These are phyloP conservation scores for Xylona heveae DNA, from an alignment of 495 filamentous ascomycete species.

Conservation along the genomic window DNA sequence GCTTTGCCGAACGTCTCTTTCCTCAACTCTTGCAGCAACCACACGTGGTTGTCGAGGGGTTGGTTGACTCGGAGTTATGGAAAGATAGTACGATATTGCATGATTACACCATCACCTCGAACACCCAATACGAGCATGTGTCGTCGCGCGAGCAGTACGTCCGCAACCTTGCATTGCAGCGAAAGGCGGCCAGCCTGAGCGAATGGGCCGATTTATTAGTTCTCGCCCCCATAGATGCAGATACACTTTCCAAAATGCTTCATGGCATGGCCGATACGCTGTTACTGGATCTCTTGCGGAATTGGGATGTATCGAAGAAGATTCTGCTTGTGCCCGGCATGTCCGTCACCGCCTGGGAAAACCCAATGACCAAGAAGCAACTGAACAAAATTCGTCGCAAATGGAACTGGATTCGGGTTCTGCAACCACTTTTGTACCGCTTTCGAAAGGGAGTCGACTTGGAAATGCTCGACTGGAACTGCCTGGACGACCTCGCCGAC, in stretches of 20 bases:
- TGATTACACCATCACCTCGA: too few relatives aligned
- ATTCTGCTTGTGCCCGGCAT: conserved; percentile 67
- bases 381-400: conserved; percentile 56
- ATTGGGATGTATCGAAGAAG: conserved; percentile 69
- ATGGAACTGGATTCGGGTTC: conserved; percentile 62
- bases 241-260: conserved; percentile 64
- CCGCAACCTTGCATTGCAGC: too few relatives aligned
- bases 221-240: conserved; percentile 65
- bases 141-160: too few relatives aligned
- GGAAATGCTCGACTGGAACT: conserved; percentile 38
- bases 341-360: conserved; percentile 66
- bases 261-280: conserved; percentile 54
- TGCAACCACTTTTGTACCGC: conserved; percentile 52
- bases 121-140: too few relatives aligned
- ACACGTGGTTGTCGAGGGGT: too few relatives aligned
- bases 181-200: conserved; percentile 46
- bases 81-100: too few relatives aligned
- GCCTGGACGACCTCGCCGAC: conserved; percentile 37
- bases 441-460: conserved; percentile 25
- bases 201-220: conserved; percentile 78
- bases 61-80: too few relatives aligned
- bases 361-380: conserved; percentile 66
- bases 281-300: conserved; percentile 49
- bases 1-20: too few relatives aligned
- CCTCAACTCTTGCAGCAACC: too few relatives aligned